phyloP scores from a whole-genome alignment of 805 yeast genomes.

The Candida sanyiensis region DNA sequence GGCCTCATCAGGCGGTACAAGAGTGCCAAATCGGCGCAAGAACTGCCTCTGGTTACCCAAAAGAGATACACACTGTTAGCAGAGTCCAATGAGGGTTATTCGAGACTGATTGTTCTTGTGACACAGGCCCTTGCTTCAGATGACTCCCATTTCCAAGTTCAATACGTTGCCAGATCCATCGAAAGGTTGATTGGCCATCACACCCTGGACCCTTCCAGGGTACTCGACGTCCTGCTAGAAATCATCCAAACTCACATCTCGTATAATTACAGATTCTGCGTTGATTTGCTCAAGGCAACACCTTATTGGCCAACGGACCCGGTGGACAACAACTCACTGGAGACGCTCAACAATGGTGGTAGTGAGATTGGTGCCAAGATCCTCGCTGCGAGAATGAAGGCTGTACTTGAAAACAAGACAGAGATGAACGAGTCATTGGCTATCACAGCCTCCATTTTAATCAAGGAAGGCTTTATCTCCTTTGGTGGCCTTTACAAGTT shows the following conservation, averaged over 20 bases:
- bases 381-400: slow-evolving; percentile 40
- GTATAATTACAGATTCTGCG: slow-evolving; percentile 39
- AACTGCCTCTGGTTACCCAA: slow-evolving; percentile 25
- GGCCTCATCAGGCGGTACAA: slow-evolving; percentile 8
- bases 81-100: slow-evolving; percentile 76
- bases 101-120: slow-evolving; percentile 53
- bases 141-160: slow-evolving; percentile 37
- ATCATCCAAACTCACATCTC: slow-evolving; percentile 43
- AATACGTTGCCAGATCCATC: slow-evolving; percentile 41
- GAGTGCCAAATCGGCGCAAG: neutral
- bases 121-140: slow-evolving; percentile 36
- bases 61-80: slow-evolving; percentile 60
- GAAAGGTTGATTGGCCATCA: slow-evolving; percentile 67
- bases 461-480: slow-evolving; percentile 61
- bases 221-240: slow-evolving; percentile 57
- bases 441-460: slow-evolving; percentile 46
- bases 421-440: slow-evolving; percentile 38
- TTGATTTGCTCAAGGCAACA: slow-evolving; percentile 46
- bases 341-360: slow-evolving; percentile 44
- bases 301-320: slow-evolving; percentile 59
- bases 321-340: slow-evolving; percentile 30
- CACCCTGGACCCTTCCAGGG: slow-evolving; percentile 65
- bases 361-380: slow-evolving; percentile 48
- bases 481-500: slow-evolving; percentile 56
- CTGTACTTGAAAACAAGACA: slow-evolving; percentile 26